A percentile compares a stretch with the other conserved stretches of the same genome.
phyloP scores from a whole-genome alignment of 495 filamentous ascomycete species.

The Schizothecium vesticola region DNA sequence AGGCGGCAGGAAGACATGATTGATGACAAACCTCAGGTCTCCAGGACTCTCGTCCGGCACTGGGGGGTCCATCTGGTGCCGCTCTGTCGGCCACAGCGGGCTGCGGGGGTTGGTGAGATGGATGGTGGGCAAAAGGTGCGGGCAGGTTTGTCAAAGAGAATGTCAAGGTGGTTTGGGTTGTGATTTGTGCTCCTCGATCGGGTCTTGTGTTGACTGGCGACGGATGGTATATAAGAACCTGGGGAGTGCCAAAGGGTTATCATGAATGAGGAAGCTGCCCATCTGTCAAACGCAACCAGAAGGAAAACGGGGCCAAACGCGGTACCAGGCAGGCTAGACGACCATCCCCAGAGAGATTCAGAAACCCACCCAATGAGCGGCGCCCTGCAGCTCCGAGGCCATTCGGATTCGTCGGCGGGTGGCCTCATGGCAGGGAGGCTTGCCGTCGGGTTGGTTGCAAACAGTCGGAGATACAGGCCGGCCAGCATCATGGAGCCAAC shows the following conservation, averaged over 20 bases:
- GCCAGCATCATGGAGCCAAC: too few relatives aligned
- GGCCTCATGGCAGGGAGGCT: too few relatives aligned
- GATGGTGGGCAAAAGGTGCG: not conserved
- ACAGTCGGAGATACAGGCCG: too few relatives aligned
- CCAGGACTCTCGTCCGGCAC: not conserved
- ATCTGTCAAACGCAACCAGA: not conserved
- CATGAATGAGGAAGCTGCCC: too few relatives aligned
- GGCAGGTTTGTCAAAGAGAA: too few relatives aligned
- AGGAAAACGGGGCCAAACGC: not conserved
- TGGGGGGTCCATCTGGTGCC: not conserved
- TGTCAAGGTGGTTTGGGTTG: not conserved
- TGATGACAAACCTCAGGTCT: constrained; percentile 25
- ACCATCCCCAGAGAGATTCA: not conserved
- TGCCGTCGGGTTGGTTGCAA: too few relatives aligned
- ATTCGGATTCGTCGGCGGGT: not conserved
- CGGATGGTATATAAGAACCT: too few relatives aligned
- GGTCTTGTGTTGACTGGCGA: not conserved
- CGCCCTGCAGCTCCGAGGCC: not conserved
- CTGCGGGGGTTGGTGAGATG: not conserved
- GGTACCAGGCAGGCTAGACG: not conserved
- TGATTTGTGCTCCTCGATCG: not conserved
- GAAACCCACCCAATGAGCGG: not conserved
- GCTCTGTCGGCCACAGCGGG: not conserved
- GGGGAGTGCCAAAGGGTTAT: too few relatives aligned
- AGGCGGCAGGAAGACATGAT: constrained; percentile 59